Conservation (phyloP, 1,284 basidiomycete species). For the Exobasidium cylindrosporum region DNA sequence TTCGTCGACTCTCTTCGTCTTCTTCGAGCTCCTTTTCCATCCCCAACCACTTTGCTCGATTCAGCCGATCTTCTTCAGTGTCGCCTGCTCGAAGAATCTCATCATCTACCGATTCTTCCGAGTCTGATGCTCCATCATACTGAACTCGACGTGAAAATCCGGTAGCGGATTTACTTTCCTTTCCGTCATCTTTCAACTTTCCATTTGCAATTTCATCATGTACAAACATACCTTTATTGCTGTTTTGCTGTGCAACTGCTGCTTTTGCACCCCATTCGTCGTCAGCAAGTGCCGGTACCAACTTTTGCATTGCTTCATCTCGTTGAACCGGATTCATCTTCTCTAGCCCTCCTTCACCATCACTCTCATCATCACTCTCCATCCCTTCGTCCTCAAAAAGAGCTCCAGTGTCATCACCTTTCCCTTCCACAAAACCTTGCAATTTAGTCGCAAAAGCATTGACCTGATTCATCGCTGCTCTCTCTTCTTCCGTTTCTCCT, state of each 20-base stretch:
- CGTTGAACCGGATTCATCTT: constrained; percentile 10
- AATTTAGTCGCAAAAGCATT: constrained; percentile 38
- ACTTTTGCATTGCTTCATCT: constrained; percentile 4
- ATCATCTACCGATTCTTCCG: constrained; percentile 14
- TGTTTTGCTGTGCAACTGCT: background rate
- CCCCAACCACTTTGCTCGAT: constrained; percentile 15
- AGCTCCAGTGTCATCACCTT: constrained; percentile 42
- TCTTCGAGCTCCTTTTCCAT: constrained; percentile 29
- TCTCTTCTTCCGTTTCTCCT: constrained; percentile 23
- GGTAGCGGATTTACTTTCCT: background rate
- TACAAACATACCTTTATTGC: too few species aligned
- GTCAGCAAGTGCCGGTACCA: constrained; percentile 11
- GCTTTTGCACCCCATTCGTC: constrained; percentile 14
- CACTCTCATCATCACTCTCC: constrained; percentile 1
- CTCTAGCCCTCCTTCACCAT: constrained; percentile 14
- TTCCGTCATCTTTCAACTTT: background rate
- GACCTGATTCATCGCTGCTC: constrained; percentile 28
- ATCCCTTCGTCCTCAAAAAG: constrained; percentile 27
- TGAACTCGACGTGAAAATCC: background rate
- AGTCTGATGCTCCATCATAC: constrained; percentile 18
- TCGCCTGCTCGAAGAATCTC: constrained; percentile 14
- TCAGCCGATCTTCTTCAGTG: constrained; percentile 16
- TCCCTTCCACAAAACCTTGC: constrained; percentile 37
- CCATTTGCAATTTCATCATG: background rate
- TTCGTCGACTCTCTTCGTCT: constrained; percentile 1